These are phyloP conservation scores for Microbotryomycetes sp. DNA, from an alignment of 1,284 basidiomycete species.

Conservation along the genomic window DNA sequence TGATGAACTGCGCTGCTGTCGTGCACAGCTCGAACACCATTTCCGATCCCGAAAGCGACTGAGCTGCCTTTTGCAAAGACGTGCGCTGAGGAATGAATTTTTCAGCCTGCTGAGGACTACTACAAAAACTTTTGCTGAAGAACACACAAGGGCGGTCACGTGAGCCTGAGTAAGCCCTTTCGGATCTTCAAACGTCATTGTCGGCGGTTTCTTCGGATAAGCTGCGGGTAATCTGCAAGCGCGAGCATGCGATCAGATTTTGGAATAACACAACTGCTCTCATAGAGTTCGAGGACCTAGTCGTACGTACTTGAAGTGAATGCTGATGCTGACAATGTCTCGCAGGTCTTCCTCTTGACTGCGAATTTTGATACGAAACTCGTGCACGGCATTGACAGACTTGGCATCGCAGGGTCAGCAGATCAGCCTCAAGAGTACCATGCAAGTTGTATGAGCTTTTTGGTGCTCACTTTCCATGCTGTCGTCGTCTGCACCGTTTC, in stretches of 20 bases:
- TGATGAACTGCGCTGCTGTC: slow-evolving; percentile 29
- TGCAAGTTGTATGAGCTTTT: not conserved
- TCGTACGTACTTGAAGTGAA: slow-evolving; percentile 34
- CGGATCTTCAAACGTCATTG: slow-evolving; percentile 23
- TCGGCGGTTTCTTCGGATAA: slow-evolving; percentile 31
- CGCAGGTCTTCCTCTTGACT: slow-evolving; percentile 31
- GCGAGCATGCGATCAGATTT: not conserved
- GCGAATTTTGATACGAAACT: slow-evolving; percentile 29
- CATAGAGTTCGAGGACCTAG: not conserved
- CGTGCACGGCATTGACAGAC: slow-evolving; percentile 34
- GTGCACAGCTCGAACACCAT: slow-evolving; percentile 34
- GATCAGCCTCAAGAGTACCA: not conserved
- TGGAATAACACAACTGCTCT: not conserved
- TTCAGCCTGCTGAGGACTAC: not conserved
- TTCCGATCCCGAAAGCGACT: slow-evolving; percentile 24
- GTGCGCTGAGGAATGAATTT: slow-evolving; percentile 2
- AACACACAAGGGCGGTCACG: slow-evolving; percentile 15
- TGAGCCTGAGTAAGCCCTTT: slow-evolving; percentile 24
- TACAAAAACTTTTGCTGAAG: too few species aligned
- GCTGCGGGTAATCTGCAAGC: slow-evolving; percentile 25
- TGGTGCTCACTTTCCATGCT: slow-evolving; percentile 30
- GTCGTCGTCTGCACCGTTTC: slow-evolving; percentile 27
- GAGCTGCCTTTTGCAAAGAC: slow-evolving; percentile 13
- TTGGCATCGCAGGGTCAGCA: not conserved
- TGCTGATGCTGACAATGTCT: slow-evolving; percentile 27